A percentile compares a stretch with the other conserved stretches of the same genome.
phyloP scores from a whole-genome alignment of 2,329 filamentous ascomycete species.

The Fusarium domesticum region DNA sequence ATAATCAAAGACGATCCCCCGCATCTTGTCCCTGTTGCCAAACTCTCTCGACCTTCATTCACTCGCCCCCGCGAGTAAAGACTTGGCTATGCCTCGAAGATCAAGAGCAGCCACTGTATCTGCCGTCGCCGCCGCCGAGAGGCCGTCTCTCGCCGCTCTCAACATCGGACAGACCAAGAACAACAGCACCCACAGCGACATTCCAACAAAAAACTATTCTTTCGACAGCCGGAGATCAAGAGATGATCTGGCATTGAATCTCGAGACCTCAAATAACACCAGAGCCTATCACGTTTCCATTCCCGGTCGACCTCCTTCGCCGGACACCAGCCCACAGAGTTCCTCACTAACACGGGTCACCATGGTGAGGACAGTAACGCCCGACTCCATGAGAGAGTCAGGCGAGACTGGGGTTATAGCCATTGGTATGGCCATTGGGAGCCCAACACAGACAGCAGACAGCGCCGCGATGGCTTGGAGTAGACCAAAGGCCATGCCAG shows the following conservation, averaged over 20 bases:
- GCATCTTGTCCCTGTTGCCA: constrained; percentile 11
- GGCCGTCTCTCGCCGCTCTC: constrained; percentile 7
- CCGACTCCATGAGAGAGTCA: constrained; percentile 40
- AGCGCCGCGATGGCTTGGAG: constrained; percentile 28
- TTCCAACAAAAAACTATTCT: constrained; percentile 7
- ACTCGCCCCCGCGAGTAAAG: constrained; percentile 15
- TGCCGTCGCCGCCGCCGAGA: constrained; percentile 16
- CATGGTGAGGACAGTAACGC: constrained; percentile 41
- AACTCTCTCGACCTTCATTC: constrained; percentile 20
- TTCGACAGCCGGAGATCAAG: constrained; percentile 44
- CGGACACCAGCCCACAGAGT: constrained; percentile 40
- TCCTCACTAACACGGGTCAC: constrained; percentile 30
- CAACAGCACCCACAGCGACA: constrained; percentile 7
- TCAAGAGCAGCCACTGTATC: constrained; percentile 27
- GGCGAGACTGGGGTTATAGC: constrained; percentile 34
- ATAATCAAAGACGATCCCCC: constrained; percentile 24
- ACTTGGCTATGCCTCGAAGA: constrained; percentile 23
- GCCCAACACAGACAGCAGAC: constrained; percentile 51
- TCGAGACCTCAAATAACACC: constrained; percentile 32
- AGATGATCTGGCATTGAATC: constrained; percentile 39
- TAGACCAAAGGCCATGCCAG: constrained; percentile 28
- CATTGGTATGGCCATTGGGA: constrained; percentile 74
- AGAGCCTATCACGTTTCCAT: constrained; percentile 42
- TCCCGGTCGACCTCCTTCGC: constrained; percentile 42
- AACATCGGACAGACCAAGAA: background rate